Base-by-base conservation (phyloP, 805 yeast genomes). In the Candida vaughaniae region DNA sequence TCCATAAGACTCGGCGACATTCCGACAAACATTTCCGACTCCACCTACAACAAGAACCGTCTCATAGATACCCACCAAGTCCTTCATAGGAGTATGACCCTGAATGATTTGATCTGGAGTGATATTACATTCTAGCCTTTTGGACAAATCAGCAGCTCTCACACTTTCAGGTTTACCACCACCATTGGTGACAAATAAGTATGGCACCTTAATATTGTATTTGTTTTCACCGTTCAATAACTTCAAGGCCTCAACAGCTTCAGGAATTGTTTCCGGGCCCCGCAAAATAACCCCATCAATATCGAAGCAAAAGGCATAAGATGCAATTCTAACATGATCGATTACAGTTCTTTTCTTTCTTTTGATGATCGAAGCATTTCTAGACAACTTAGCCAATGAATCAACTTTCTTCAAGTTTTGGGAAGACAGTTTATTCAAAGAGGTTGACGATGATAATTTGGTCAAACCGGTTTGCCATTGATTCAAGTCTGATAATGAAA, bases 1-100 rank as follows among this genome's bases (percentile, higher is more conserved):
- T 0, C 96, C 96, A 56, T 88, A 88, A 22, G 77, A 78, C 53
- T 77, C 78, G 17, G 96, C 96, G 36, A 87, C 90, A 45, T 82
- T 73, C 47, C 93, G 74, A 55, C 95, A 87, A 9, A 81, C 78
- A 48, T 87, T 88, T 30, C 93, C 89, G 17, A 85, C 79, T 47
- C 96, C 96, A 45, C 96, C 96, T 35, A 88, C 88, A 36, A 88
- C 95, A 31, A 88, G 66, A 4, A 88, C 95, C 39, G 83, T 84
- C 39, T 82, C 66, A 60, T 81, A 79, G 11, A 73, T 68, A 20
- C 73, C 75, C 10, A 82, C 85, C 53, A 87, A 70, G 53, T 85
- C 95, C 49, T 78, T 81, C 93, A 88, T 88, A 22, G 96, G 96
- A 1, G 96, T 88, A 61, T 88, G 95, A 43, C 95, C 95, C 62